A percentile compares a stretch with the other conserved stretches of the same genome.
phyloP scores from a whole-genome alignment of 345 rosid genomes.

The Schrenkiella parvula region DNA sequence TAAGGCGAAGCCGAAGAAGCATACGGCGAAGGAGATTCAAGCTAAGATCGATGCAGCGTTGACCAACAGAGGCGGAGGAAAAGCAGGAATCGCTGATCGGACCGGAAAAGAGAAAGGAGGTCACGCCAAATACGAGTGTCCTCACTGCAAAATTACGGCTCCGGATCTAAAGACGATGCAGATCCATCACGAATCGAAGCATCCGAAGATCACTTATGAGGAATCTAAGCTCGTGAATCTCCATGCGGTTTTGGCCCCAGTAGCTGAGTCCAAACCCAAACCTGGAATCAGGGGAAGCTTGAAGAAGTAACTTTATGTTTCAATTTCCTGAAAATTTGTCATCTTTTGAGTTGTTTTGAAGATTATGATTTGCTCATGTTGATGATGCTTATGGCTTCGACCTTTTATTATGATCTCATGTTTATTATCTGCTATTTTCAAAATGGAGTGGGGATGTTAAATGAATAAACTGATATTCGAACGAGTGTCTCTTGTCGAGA shows the following conservation, averaged over 20 bases:
- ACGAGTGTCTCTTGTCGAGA: background rate
- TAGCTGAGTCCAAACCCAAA: constrained; percentile 35
- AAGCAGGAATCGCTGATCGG: constrained; percentile 74
- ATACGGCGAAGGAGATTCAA: constrained; percentile 92
- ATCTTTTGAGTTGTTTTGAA: background rate
- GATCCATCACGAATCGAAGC: constrained; percentile 91
- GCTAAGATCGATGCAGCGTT: constrained; percentile 84
- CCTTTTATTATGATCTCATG: constrained; percentile 5
- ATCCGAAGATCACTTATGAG: constrained; percentile 74
- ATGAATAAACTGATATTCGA: background rate
- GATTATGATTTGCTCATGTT: background rate
- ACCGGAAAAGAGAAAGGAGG: constrained; percentile 75
- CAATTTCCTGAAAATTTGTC: background rate
- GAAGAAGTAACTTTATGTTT: constrained; percentile 37
- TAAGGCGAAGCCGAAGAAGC: constrained; percentile 99
- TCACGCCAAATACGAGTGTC: constrained; percentile 89
- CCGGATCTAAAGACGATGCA: constrained; percentile 85
- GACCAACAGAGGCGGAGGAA: constrained; percentile 93
- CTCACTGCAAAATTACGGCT: constrained; percentile 71
- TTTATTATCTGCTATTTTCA: constrained; percentile 8
- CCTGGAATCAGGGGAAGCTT: constrained; percentile 55
- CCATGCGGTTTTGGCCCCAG: constrained; percentile 32
- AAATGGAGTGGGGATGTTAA: background rate
- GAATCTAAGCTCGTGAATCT: constrained; percentile 62
- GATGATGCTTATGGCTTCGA: constrained; percentile 21